Base-by-base conservation (phyloP, 371 early-diverging fungal genomes). In the Mucor circinelloides region DNA sequence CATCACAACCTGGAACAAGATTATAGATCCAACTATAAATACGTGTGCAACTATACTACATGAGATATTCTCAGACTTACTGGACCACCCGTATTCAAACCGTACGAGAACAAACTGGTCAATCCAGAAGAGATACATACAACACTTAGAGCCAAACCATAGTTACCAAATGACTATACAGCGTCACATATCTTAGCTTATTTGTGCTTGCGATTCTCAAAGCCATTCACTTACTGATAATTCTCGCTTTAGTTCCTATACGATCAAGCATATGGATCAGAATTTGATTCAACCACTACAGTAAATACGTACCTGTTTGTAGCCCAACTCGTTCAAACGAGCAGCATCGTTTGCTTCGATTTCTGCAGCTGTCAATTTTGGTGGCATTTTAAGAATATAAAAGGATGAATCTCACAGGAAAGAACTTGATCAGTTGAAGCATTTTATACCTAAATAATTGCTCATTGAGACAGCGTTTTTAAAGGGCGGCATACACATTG, bases 91-190 rank as follows among this genome's bases (percentile, higher is more conserved):
- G 80, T 77, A 13, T 31, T 80, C 28, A 76, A 68, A 48, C 77
- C 77, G 69, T 75, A 76, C 17, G 32, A 28, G 55, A 77, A 80
- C 38, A 80, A 61, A 36, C 75, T 74, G n/a, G 80, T 77, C 42
- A 80, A 66, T 2, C 77, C 80, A 46, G 75, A 75, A 1, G 77
- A 77, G 23, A 80, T 80, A 67, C 80, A 80, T 1, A 80, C 73
- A 23, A 80, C 72, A 57, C 73, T 70, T 7, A 77, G 60, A 4
- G 80, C 77, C 12, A 80, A 61, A 31, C 80, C 80, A 48, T 75
- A 75, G 59, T 76, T 79, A 23, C 79, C 76, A 60, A 79, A 55
- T 5, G 79, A 79, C 76, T 76, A 48, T 54, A 28, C 28, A 30
- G n/a, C 0, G 3, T 15, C 8, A 64, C 15, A 50, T 15, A 48